phyloP scores from a whole-genome alignment of 139 green algal genomes.

The Deuterostichococcus epilithicus region DNA sequence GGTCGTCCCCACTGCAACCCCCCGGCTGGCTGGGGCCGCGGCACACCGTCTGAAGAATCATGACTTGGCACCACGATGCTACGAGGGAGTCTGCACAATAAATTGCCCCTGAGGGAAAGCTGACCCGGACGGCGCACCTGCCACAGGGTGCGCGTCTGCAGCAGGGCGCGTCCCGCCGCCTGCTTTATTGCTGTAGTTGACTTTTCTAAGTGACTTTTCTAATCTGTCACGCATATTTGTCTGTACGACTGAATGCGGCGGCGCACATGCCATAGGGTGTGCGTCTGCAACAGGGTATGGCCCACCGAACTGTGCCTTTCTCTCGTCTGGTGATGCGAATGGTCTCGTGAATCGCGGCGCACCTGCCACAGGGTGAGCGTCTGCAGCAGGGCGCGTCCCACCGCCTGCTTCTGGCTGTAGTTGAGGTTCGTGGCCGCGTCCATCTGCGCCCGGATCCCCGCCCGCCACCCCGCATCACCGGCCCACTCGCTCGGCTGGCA shows the following conservation, averaged over 20 bases:
- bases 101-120: no score
- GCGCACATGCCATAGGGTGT: background rate
- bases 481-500: background rate
- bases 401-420: constrained; percentile 48
- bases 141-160: constrained; percentile 63
- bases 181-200: constrained; percentile 58
- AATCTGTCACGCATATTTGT: background rate
- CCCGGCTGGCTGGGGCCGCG: no score
- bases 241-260: background rate
- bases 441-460: constrained; percentile 16
- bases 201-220: constrained; percentile 5
- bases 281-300: background rate
- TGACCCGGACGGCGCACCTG: background rate
- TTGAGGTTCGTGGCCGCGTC: constrained; percentile 40
- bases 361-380: constrained; percentile 67
- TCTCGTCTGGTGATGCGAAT: background rate
- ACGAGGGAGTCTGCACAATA: no score
- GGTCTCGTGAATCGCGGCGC: background rate
- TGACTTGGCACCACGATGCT: no score
- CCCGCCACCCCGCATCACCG: background rate
- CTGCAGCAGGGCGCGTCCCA: constrained; percentile 55
- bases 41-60: no score
- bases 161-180: constrained; percentile 58
- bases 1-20: no score
- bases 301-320: background rate